Evolutionary conservation across 306 rosid genomes (phyloP).

Genomic region (Vigna trinervia): DNA sequence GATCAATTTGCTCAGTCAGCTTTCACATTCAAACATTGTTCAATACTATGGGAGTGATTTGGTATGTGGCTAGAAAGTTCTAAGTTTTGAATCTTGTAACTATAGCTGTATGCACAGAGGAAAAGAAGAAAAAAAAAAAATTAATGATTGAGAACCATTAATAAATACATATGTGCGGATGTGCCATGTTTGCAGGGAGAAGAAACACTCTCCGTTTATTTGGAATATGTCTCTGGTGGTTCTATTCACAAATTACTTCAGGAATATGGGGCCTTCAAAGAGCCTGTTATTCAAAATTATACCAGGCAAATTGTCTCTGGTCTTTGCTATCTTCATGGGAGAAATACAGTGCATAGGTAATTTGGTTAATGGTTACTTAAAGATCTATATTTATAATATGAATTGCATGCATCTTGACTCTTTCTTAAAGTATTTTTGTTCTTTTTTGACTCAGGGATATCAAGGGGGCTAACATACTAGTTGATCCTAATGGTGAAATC

Average conservation of each 20-base stretch:
- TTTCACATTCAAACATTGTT: slow-evolving; percentile 90
- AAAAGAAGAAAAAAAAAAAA: neutral
- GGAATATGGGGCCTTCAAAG: slow-evolving; percentile 88
- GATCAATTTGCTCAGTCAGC: slow-evolving; percentile 83
- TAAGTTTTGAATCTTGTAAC: neutral
- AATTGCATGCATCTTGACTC: neutral
- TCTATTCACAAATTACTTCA: slow-evolving; percentile 93
- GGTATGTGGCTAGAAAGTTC: slow-evolving; percentile 53
- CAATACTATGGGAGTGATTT: slow-evolving; percentile 94
- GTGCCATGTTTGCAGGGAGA: slow-evolving; percentile 70
- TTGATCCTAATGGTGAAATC: slow-evolving; percentile 93
- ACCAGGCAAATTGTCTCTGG: slow-evolving; percentile 92
- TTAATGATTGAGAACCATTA: slow-evolving; percentile 27
- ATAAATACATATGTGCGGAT: slow-evolving; percentile 12
- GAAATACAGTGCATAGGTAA: slow-evolving; percentile 95
- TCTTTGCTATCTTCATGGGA: slow-evolving; percentile 93
- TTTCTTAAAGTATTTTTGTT: slow-evolving; percentile 4
- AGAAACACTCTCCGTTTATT: slow-evolving; percentile 87
- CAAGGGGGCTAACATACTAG: slow-evolving; percentile 97
- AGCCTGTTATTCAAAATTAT: slow-evolving; percentile 94
- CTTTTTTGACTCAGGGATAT: slow-evolving; percentile 78
- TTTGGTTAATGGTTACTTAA: slow-evolving; percentile 21
- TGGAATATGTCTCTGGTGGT: slow-evolving; percentile 97
- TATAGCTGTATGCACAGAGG: slow-evolving; percentile 5
- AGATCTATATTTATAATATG: slow-evolving; percentile 16